Conservation (phyloP, 495 filamentous ascomycete species). For the Podospora anserina region DNA sequence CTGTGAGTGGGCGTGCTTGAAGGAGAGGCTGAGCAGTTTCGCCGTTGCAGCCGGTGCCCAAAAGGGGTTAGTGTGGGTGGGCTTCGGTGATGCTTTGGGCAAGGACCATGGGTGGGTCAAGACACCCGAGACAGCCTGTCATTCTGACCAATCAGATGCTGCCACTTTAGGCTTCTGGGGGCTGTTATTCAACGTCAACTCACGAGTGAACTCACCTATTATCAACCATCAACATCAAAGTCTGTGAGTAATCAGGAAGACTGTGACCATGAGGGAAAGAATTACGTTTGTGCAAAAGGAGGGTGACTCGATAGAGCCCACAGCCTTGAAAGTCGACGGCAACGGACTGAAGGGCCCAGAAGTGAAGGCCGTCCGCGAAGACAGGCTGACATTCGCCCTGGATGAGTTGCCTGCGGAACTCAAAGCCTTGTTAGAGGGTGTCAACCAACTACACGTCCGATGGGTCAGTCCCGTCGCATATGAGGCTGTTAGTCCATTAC, state of each 20-base stretch:
- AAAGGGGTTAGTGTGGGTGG: slow-evolving; percentile 28
- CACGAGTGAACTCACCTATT: slow-evolving; percentile 1
- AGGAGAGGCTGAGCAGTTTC: slow-evolving; percentile 15
- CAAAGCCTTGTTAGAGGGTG: slow-evolving; percentile 57
- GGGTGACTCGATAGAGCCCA: slow-evolving; percentile 58
- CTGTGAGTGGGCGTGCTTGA: slow-evolving; percentile 8
- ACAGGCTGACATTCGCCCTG: slow-evolving; percentile 69
- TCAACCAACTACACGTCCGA: slow-evolving; percentile 73
- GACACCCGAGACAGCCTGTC: neutral
- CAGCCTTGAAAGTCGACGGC: slow-evolving; percentile 52
- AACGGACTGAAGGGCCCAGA: slow-evolving; percentile 53
- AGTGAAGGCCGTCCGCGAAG: slow-evolving; percentile 69
- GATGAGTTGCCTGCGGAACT: slow-evolving; percentile 73
- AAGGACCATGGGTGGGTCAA: slow-evolving; percentile 8
- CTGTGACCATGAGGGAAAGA: slow-evolving; percentile 68
- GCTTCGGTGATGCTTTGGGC: slow-evolving; percentile 32
- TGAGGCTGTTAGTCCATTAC: slow-evolving; percentile 62
- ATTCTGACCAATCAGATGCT: slow-evolving; percentile 14
- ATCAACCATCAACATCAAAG: neutral
- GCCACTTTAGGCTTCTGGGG: neutral
- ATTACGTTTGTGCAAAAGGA: slow-evolving; percentile 73
- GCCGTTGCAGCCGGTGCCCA: slow-evolving; percentile 27
- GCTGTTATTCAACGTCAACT: slow-evolving; percentile 8
- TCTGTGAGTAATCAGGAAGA: neutral
- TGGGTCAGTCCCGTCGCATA: slow-evolving; percentile 64